These are phyloP conservation scores for Macadamia integrifolia DNA, from an alignment of 164 flowering plant genomes.

Conservation along the genomic window DNA sequence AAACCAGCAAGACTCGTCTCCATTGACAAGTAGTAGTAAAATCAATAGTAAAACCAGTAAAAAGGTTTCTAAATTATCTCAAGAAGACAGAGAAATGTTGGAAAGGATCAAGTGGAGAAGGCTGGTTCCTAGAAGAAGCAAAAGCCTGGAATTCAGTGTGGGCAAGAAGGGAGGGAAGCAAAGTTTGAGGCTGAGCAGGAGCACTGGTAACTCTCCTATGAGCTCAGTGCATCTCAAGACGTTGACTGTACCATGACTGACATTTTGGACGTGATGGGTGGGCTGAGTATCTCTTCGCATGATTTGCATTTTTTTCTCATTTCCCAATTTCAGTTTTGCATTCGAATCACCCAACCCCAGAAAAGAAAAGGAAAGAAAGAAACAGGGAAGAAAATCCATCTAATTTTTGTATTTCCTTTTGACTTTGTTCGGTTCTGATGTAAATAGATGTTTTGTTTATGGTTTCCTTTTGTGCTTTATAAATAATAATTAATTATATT, in stretches of 20 bases:
- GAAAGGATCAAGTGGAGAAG: constrained; percentile 32
- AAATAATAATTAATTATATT: no score
- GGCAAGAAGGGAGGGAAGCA: constrained; percentile 17
- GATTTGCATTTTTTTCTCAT: background rate
- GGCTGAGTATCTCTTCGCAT: no score
- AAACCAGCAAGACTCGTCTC: no score
- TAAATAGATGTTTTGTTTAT: no score
- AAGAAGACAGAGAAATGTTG: constrained; percentile 43
- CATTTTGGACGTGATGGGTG: constrained; percentile 44
- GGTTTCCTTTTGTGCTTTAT: no score
- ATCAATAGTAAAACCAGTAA: no score
- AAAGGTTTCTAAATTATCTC: constrained; percentile 27
- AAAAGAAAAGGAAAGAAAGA: no score
- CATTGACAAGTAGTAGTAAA: no score
- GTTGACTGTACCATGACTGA: constrained; percentile 15
- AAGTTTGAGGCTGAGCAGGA: constrained; percentile 40
- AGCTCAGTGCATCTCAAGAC: constrained; percentile 3
- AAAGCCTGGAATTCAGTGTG: constrained; percentile 47
- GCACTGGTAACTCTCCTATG: constrained; percentile 53
- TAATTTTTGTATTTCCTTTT: no score
- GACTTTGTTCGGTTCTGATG: no score
- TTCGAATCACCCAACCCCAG: background rate
- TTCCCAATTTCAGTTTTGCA: background rate
- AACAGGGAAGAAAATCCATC: no score
- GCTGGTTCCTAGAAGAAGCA: constrained; percentile 45